Percentiles rank a stretch among this genome's conserved stretches.
These are phyloP conservation scores for Boletellus sp. DNA, from an alignment of 1,284 basidiomycete genomes.

Conservation along the genomic window DNA sequence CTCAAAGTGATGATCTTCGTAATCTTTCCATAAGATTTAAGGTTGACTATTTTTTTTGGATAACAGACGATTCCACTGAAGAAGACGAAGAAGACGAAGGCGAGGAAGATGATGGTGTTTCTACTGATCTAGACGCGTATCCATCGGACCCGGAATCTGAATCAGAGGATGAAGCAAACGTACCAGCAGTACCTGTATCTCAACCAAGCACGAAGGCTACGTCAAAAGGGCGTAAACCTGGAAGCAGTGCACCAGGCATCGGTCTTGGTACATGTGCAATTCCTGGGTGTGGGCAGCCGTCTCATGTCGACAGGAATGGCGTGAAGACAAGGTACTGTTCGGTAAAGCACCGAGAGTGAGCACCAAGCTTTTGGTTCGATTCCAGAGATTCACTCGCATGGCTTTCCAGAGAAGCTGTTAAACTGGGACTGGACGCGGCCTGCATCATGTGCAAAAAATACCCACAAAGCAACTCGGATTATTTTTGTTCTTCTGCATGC, in stretches of 20 bases:
- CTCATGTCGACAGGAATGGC: slow-evolving; percentile 28
- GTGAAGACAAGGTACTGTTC: slow-evolving; percentile 32
- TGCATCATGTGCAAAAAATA: slow-evolving; percentile 35
- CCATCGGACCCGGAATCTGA: slow-evolving; percentile 32
- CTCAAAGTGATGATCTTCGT: slow-evolving; percentile 25
- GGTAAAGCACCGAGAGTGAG: slow-evolving; percentile 32
- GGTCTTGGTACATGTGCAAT: slow-evolving; percentile 22
- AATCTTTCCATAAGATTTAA: slow-evolving; percentile 4
- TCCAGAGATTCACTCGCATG: slow-evolving; percentile 6
- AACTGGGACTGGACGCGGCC: slow-evolving; percentile 24
- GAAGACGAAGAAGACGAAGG: slow-evolving; percentile 25
- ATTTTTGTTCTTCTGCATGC: slow-evolving; percentile 32
- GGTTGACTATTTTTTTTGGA: slow-evolving; percentile 10
- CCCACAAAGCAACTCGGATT: slow-evolving; percentile 31
- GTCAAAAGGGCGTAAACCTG: slow-evolving; percentile 12
- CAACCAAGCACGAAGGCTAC: slow-evolving; percentile 12
- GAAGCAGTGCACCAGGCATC: slow-evolving; percentile 2
- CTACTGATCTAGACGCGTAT: slow-evolving; percentile 32
- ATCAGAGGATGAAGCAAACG: slow-evolving; percentile 20
- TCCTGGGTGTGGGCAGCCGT: slow-evolving; percentile 23
- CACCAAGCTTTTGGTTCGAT: not conserved
- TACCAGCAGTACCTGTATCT: slow-evolving; percentile 5
- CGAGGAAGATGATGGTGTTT: slow-evolving; percentile 12
- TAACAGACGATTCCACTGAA: slow-evolving; percentile 24
- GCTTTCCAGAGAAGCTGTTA: slow-evolving; percentile 30